Evolutionary conservation across 2,329 filamentous ascomycete genomes (phyloP).

Genomic region (Knoxdaviesia capensis): DNA sequence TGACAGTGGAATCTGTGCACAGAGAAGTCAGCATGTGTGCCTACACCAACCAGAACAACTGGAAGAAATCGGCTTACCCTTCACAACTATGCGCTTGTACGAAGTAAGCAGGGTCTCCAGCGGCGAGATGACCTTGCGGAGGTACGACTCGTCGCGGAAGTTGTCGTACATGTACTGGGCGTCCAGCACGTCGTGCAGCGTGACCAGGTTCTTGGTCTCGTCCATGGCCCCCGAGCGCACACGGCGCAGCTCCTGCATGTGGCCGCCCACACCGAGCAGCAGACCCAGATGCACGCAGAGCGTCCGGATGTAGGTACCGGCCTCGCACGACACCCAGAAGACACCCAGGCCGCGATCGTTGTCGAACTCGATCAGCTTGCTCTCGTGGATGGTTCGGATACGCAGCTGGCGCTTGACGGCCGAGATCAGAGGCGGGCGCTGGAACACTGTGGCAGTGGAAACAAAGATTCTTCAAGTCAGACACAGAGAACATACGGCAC

Average conservation of each 20-base stretch:
- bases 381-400: conserved; percentile 95
- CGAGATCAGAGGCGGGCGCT: conserved; percentile 89
- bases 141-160: conserved; percentile 79
- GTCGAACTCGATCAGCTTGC: conserved; percentile 92
- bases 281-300: conserved; percentile 84
- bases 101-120: conserved; percentile 79
- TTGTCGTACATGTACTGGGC: conserved; percentile 95
- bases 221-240: conserved; percentile 91
- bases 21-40: too few species aligned
- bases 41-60: too few species aligned
- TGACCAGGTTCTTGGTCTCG: conserved; percentile 74
- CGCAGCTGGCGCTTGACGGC: conserved; percentile 97
- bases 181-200: conserved; percentile 70
- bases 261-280: conserved; percentile 62
- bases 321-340: conserved; percentile 97
- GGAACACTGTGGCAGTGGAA: conserved; percentile 13
- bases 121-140: conserved; percentile 78
- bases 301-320: conserved; percentile 95
- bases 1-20: conserved; percentile 34
- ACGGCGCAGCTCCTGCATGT: conserved; percentile 96
- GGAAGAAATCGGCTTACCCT: conserved; percentile 48
- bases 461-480: not conserved
- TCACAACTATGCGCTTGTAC: conserved; percentile 95
- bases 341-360: conserved; percentile 94
- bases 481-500: too few species aligned